phyloP scores from a whole-genome alignment of 129 eudicot species.

The Calendula officinalis region DNA sequence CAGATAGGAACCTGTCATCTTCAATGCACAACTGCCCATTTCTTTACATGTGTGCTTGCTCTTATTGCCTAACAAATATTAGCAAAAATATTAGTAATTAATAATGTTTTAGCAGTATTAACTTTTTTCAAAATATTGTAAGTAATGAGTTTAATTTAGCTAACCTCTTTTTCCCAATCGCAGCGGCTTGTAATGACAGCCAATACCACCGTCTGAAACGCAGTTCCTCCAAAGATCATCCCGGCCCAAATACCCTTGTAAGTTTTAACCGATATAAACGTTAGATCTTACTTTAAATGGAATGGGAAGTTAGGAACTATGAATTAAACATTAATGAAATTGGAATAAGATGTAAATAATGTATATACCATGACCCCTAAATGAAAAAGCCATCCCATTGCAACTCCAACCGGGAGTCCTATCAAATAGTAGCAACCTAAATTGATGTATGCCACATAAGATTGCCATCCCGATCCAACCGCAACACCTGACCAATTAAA shows the following conservation, averaged over 20 bases:
- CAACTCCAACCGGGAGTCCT: conserved; percentile 72
- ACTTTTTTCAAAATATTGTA: not conserved
- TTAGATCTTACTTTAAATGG: not conserved
- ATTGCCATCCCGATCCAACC: conserved; percentile 96
- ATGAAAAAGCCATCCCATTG: conserved; percentile 75
- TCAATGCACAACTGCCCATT: conserved; percentile 40
- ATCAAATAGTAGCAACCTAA: conserved; percentile 70
- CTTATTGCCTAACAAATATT: conserved; percentile 33
- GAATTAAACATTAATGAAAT: not conserved
- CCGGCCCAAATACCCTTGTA: conserved; percentile 92
- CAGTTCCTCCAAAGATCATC: conserved; percentile 99
- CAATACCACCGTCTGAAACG: conserved; percentile 64
- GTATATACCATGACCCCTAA: conserved; percentile 74
- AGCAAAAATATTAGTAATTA: conserved; percentile 4
- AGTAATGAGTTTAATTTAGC: not conserved
- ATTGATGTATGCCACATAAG: conserved; percentile 75
- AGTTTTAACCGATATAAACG: not conserved
- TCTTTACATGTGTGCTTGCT: conserved; percentile 40
- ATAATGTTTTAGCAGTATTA: not conserved
- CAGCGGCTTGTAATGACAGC: conserved; percentile 66
- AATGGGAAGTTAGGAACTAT: not conserved
- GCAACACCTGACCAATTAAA: conserved; percentile 58
- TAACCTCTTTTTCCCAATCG: conserved; percentile 89
- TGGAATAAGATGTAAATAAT: not conserved
- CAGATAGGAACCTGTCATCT: conserved; percentile 24